Conservation (phyloP, 306 rosid genomes). For the Medicago lupulina region DNA sequence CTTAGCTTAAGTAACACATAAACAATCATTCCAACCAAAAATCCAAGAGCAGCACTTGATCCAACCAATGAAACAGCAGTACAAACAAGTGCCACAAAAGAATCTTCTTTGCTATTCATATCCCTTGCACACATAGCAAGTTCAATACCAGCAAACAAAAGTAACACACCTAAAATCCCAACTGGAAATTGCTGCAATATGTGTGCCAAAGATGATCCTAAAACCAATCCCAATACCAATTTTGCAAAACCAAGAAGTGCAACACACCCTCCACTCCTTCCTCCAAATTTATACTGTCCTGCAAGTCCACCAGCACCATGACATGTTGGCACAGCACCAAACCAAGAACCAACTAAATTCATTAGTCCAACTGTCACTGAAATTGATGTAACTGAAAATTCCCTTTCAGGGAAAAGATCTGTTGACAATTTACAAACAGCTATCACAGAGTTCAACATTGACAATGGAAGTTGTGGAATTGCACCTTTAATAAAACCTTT, state of each 20-base stretch:
- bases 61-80: conserved; percentile 48
- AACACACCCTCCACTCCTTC: conserved; percentile 45
- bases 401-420: conserved; percentile 42
- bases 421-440: conserved; percentile 46
- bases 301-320: conserved; percentile 49
- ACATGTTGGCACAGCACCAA: conserved; percentile 43
- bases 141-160: conserved; percentile 46
- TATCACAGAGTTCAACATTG: conserved; percentile 39
- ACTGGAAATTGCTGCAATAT: conserved; percentile 37
- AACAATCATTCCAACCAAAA: conserved; percentile 41
- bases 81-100: conserved; percentile 40
- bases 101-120: conserved; percentile 44
- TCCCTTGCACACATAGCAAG: conserved; percentile 45
- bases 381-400: conserved; percentile 40
- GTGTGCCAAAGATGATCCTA: conserved; percentile 43
- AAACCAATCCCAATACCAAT: conserved; percentile 38
- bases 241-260: conserved; percentile 32
- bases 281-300: conserved; percentile 46
- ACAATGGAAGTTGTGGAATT: conserved; percentile 43
- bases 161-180: conserved; percentile 43
- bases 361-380: conserved; percentile 47
- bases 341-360: conserved; percentile 45
- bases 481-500: conserved; percentile 43
- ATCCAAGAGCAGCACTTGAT: conserved; percentile 50
- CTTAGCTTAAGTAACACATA: conserved; percentile 39